Evolutionary conservation across 805 yeast genomes (phyloP).

Genomic region (Candida caryicola): DNA sequence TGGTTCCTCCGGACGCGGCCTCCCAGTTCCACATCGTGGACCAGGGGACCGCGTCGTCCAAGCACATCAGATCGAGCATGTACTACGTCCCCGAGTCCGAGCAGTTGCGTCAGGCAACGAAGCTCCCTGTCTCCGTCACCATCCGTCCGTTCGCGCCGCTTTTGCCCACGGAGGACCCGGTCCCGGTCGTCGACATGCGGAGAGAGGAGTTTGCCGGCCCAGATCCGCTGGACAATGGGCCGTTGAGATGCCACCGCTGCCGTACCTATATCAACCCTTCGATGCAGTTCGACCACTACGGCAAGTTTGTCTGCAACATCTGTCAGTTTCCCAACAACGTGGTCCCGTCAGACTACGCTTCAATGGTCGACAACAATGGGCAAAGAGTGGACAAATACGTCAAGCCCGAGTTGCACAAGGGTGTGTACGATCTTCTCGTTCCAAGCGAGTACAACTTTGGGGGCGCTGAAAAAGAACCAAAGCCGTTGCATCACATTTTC

Average conservation of each 20-base stretch:
- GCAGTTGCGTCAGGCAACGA: slow-evolving; percentile 62
- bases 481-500: slow-evolving; percentile 65
- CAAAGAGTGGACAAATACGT: slow-evolving; percentile 59
- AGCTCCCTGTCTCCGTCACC: slow-evolving; percentile 77
- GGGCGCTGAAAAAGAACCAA: slow-evolving; percentile 26
- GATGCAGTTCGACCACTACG: slow-evolving; percentile 62
- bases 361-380: slow-evolving; percentile 60
- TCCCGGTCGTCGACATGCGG: slow-evolving; percentile 68
- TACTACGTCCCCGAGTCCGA: slow-evolving; percentile 79
- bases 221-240: slow-evolving; percentile 47
- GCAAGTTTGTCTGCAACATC: slow-evolving; percentile 75
- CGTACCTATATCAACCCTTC: slow-evolving; percentile 86
- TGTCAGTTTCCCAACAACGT: slow-evolving; percentile 71
- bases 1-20: slow-evolving; percentile 81
- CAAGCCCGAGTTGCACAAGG: slow-evolving; percentile 75
- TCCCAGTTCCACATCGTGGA: slow-evolving; percentile 67
- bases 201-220: slow-evolving; percentile 16
- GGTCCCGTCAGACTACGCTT: slow-evolving; percentile 63
- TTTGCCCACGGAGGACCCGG: slow-evolving; percentile 47
- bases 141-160: slow-evolving; percentile 80
- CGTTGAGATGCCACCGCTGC: slow-evolving; percentile 90
- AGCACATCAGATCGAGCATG: slow-evolving; percentile 74
- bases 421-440: slow-evolving; percentile 82
- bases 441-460: slow-evolving; percentile 66
- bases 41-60: slow-evolving; percentile 83